Base-by-base conservation (phyloP, 768 basidiomycete species). In the Phylloporus sp. region DNA sequence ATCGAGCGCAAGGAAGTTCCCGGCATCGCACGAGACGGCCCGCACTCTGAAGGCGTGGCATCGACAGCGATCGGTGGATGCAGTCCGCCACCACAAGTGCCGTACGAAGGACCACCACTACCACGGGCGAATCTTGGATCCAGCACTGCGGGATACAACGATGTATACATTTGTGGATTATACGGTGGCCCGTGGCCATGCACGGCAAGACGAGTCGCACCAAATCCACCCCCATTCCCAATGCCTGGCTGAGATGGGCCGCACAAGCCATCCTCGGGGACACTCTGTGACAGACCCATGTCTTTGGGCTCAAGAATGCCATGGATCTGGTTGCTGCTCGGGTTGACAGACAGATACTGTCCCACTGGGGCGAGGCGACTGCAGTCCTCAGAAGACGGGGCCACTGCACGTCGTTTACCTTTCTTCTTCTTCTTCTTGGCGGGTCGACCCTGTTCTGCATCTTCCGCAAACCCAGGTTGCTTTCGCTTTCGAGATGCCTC, bases 401-500 rank as follows among this genome's bases (percentile, higher is more conserved):
- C 51, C 54, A 58, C 53, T 34, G 36, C 38, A 3, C 49, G 54
- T 49, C 54, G 68, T 56, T 57, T 66, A 49, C 44, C 57, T 57
- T 48, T 67, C 53, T 50, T 70, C 43, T 40, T 54, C 45, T 52
- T 57, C 44, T 55, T 71, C 58, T 54, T 63, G 42, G 37, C 36
- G 36, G 50, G 58, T 37, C 27, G 63, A 8, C 27, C 23, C 5
- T 50, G 45, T 7, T 54, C 54, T 7, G 20, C 15, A 37, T 42
- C 63, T 36, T 65, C 54, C 6, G 33, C 20, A 40, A 48, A 55
- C 22, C 59, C 64, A 6, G 55, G 52, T 23, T 66, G 64, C 52
- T 71, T 72, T 29, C 75, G 69, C 49, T 75, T 75, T 27, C 49
- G 50, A 44, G 53, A 52, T 42, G 44, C 38, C 39, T 62, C 67